Evolutionary conservation across 306 rosid species (phyloP).

Genomic region (Malus orientalis): DNA sequence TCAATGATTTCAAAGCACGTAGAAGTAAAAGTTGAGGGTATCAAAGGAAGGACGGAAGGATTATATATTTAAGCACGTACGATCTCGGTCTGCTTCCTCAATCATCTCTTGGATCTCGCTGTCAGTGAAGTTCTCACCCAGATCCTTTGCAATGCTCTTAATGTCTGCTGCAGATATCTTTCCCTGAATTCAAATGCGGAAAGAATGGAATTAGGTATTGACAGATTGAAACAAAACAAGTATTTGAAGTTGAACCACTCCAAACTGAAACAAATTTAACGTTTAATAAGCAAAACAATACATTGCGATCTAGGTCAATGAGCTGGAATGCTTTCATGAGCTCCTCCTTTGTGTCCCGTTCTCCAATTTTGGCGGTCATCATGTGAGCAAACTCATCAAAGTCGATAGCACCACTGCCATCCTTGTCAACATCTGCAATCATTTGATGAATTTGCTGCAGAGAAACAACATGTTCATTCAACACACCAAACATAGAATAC

Average conservation of each 20-base stretch:
- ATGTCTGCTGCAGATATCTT: conserved; percentile 77
- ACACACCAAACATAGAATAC: neutral
- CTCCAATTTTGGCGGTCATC: conserved; percentile 98
- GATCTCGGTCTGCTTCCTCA: conserved; percentile 68
- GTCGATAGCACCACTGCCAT: conserved; percentile 95
- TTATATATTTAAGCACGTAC: conserved; percentile 19
- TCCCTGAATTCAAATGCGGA: conserved; percentile 40
- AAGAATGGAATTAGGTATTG: conserved; percentile 11
- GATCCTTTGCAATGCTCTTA: conserved; percentile 58
- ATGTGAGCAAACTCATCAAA: conserved; percentile 85
- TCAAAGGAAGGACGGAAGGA: neutral
- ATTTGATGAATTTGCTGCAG: conserved; percentile 87
- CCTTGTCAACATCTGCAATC: conserved; percentile 98
- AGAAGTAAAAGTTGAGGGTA: neutral
- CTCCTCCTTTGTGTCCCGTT: conserved; percentile 90
- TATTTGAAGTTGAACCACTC: neutral
- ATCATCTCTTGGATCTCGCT: conserved; percentile 65
- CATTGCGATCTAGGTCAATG: conserved; percentile 77
- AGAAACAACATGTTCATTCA: conserved; percentile 6
- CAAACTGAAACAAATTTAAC: neutral
- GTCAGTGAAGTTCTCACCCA: conserved; percentile 58
- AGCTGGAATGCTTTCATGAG: conserved; percentile 87
- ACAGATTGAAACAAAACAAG: neutral
- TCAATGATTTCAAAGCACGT: neutral
- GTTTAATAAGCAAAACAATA: conserved; percentile 15